Evolutionary conservation across 2,329 filamentous ascomycete genomes (phyloP), one percentile per base, ranked within the genome.

Genomic region (Curvularia lunata): DNA sequence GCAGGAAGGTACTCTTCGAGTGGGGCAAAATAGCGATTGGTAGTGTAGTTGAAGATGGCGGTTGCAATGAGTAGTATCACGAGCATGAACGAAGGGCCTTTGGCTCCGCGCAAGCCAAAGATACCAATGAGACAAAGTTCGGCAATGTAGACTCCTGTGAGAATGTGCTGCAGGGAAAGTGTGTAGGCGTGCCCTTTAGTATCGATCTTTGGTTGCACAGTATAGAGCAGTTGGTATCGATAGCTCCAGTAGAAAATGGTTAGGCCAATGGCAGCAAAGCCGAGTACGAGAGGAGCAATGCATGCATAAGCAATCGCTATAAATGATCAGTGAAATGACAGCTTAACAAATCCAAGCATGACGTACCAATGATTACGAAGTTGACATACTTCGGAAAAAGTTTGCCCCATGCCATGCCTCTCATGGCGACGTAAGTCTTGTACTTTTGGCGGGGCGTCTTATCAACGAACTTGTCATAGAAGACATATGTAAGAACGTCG

Each of bases 211-310:
- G 90, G 87, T 72, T 96, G 91, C 49, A 88, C 89, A 34, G 97
- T 92, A 75, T 91, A 97, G 48, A 97, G 84, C 54, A 98, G 79
- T 73, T 97, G 96, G 83, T 98, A 97, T 18, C 91, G 86, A 82
- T 92, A 97, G 47, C 92, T 91, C 51, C 94, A 81, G 74, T 96
- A 96, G 77, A 97, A 93, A 41, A 95, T 81, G 21, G 83, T 86
- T 58, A 97, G 85, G 27, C 91, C 92, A 38, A 91, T 82, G 1
- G 89, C 87, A 1, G 91, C 91, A 69, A 97, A 97, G 5, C 88
- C 86, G 12, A 97, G 83, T 52, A 97, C 88, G 10, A 97, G 80
- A 0, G 93, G 94, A 2, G 92, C 91, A 68, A 97, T 96, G 62
- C 88, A 89, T 1, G 92, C 88, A 73, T 97, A 97, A 30, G 88